These are phyloP conservation scores for Starmerella etchellsii DNA, from an alignment of 805 yeast genomes.

Conservation along the genomic window DNA sequence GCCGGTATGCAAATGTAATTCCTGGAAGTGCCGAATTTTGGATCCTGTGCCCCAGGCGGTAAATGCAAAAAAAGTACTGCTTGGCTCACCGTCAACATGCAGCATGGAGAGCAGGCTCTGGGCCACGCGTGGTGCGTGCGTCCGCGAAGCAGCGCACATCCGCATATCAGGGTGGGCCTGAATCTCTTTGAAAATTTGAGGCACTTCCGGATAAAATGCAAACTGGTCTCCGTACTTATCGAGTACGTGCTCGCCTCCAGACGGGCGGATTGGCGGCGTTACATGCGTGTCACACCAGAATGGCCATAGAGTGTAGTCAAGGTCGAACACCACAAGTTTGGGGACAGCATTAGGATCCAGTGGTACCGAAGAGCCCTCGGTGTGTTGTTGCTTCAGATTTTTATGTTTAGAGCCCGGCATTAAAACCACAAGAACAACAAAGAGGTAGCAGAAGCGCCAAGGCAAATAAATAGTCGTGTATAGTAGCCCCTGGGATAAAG, in stretches of 20 bases:
- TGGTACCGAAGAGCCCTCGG: too few species aligned
- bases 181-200: conserved; percentile 44
- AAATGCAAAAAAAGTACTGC: conserved; percentile 38
- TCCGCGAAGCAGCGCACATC: conserved; percentile 64
- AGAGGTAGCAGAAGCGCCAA: too few species aligned
- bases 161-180: conserved; percentile 33
- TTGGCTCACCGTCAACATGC: conserved; percentile 40
- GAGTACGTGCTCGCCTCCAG: conserved; percentile 29
- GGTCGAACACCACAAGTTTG: conserved; percentile 51
- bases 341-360: too few species aligned
- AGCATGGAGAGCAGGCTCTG: conserved; percentile 43
- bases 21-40: conserved; percentile 41
- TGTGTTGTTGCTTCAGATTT: too few species aligned
- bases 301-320: conserved; percentile 69
- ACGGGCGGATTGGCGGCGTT: conserved; percentile 37
- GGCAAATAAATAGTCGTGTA: too few species aligned
- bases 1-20: conserved; percentile 37
- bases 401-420: too few species aligned
- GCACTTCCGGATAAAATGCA: conserved; percentile 55
- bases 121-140: conserved; percentile 70
- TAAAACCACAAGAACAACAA: too few species aligned
- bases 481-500: too few species aligned
- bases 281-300: conserved; percentile 76
- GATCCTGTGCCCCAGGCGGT: conserved; percentile 33
- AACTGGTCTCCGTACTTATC: conserved; percentile 47